Evolutionary conservation across 2,329 filamentous ascomycete genomes (phyloP).

Genomic region (Aspergillus aculeatinus): DNA sequence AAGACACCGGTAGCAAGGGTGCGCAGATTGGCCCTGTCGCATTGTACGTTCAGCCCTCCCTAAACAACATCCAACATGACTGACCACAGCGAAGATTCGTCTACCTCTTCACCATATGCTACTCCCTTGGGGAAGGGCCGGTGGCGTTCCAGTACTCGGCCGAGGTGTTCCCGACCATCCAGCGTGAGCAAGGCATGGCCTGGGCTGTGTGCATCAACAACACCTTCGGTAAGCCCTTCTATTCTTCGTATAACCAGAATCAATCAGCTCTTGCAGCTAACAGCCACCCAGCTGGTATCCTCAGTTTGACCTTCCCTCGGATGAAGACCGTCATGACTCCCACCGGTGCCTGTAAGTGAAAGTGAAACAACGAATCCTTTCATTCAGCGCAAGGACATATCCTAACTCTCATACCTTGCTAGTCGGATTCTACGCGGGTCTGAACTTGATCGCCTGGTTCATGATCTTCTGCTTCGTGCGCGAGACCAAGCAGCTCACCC

Average conservation of each 20-base stretch:
- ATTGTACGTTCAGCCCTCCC: constrained; percentile 13
- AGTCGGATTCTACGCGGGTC: constrained; percentile 41
- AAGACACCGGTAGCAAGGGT: constrained; percentile 38
- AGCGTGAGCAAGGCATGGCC: constrained; percentile 43
- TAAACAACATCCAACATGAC: constrained; percentile 38
- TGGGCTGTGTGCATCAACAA: constrained; percentile 31
- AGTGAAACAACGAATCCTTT: background rate
- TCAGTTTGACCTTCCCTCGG: constrained; percentile 49
- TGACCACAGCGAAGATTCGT: constrained; percentile 48
- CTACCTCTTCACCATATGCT: constrained; percentile 63
- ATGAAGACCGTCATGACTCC: constrained; percentile 48
- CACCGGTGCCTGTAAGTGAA: constrained; percentile 53
- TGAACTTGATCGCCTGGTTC: constrained; percentile 60
- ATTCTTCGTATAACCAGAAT: constrained; percentile 16
- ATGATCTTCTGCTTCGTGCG: constrained; percentile 63
- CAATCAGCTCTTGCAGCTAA: background rate
- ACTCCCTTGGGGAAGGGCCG: constrained; percentile 61
- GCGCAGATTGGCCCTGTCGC: constrained; percentile 31
- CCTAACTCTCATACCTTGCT: background rate
- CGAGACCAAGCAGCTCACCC: constrained; percentile 54
- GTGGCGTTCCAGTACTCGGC: constrained; percentile 53
- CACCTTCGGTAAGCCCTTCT: constrained; percentile 20
- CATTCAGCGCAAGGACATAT: no score
- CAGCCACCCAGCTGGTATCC: constrained; percentile 36
- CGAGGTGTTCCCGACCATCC: constrained; percentile 55